Conservation (phyloP, 2,329 filamentous ascomycete genomes). For the Colletotrichum echinochloae region DNA sequence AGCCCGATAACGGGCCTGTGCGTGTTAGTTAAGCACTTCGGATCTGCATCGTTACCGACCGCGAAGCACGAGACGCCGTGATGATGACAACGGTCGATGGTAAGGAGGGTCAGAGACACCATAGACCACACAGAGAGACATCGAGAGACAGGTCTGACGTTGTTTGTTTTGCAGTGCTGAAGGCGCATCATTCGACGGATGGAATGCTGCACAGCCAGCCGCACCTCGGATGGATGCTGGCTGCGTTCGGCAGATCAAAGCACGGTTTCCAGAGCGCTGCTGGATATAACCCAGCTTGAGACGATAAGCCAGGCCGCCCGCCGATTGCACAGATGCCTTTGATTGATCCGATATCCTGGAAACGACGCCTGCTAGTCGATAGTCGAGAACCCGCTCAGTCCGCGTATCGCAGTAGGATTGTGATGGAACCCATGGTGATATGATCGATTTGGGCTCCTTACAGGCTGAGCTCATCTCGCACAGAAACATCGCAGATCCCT, state of each 20-base stretch:
- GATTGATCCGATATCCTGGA: conserved; percentile 25
- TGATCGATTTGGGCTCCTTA: background rate
- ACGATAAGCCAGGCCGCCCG: background rate
- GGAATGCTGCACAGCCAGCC: conserved; percentile 6
- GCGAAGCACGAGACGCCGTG: conserved; percentile 20
- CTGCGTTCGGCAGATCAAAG: conserved; percentile 1
- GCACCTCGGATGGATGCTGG: conserved; percentile 22
- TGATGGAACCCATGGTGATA: background rate
- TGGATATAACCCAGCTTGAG: conserved; percentile 20
- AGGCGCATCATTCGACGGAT: conserved; percentile 11
- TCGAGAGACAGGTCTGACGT: conserved; percentile 5
- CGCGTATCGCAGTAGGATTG: background rate
- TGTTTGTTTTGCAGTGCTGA: conserved; percentile 9
- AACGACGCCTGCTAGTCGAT: conserved; percentile 5
- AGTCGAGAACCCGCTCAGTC: background rate
- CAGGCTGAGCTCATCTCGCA: background rate
- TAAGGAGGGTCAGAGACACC: conserved; percentile 12
- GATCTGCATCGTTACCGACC: conserved; percentile 21
- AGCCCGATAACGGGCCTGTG: conserved; percentile 11
- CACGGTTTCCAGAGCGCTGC: background rate
- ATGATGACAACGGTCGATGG: conserved; percentile 6
- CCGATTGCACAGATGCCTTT: background rate
- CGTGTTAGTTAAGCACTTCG: conserved; percentile 14
- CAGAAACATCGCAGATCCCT: conserved; percentile 2
- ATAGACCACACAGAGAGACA: background rate